Conservation (phyloP, 164 flowering plant species). For the Pachysandra terminalis region DNA sequence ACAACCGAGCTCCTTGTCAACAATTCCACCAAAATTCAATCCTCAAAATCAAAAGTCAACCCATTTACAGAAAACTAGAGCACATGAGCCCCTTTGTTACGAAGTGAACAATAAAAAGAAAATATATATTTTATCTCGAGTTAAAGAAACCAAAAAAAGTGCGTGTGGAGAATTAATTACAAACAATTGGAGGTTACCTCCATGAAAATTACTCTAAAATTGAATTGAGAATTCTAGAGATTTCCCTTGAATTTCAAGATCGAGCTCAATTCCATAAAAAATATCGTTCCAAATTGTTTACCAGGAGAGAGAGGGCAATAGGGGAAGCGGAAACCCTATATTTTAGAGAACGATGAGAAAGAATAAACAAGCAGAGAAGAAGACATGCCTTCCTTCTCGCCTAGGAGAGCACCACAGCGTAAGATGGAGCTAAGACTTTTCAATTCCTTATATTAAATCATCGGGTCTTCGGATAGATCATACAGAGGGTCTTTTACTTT, state of each 20-base stretch:
- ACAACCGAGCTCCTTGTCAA: too few relatives aligned
- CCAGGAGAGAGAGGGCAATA: conserved; percentile 3
- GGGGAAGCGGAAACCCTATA: conserved; percentile 6
- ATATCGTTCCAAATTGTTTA: conserved; percentile 5
- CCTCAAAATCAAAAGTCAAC: neutral
- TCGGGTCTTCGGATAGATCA: too few relatives aligned
- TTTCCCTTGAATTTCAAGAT: conserved; percentile 6
- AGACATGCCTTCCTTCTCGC: neutral
- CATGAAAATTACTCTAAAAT: conserved; percentile 1
- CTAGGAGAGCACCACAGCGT: neutral
- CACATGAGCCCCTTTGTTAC: neutral
- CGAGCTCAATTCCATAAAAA: conserved; percentile 11
- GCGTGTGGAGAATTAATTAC: neutral
- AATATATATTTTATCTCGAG: too few relatives aligned
- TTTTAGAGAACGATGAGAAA: too few relatives aligned
- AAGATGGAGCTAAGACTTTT: too few relatives aligned
- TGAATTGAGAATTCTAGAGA: conserved; percentile 11
- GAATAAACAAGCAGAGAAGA: conserved; percentile 1
- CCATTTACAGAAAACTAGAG: neutral
- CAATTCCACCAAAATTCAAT: neutral
- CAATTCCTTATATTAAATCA: too few relatives aligned
- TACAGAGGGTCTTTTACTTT: too few relatives aligned
- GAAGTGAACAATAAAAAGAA: neutral
- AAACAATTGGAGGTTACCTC: conserved; percentile 7
- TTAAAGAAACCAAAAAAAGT: too few relatives aligned